A percentile compares a stretch with the other conserved stretches of the same genome.
Evolutionary conservation across 495 filamentous ascomycete genomes (phyloP).

Genomic region (Cudoniella acicularis): DNA sequence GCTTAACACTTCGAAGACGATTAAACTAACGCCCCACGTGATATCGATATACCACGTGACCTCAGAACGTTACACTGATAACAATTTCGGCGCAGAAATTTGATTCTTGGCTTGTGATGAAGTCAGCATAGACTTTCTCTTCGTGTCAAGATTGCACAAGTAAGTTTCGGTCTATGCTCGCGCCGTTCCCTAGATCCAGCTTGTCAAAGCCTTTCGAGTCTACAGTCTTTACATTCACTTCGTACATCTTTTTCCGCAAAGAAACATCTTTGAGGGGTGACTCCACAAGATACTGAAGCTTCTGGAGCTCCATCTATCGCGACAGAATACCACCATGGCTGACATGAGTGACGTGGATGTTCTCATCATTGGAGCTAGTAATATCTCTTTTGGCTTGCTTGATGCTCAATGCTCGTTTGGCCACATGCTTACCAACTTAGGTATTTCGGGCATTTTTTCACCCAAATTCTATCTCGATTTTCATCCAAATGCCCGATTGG

Average conservation of each 20-base stretch:
- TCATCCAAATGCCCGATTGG: slow-evolving; percentile 18
- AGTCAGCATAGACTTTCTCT: not conserved
- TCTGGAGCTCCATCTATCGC: not conserved
- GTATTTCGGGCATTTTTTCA: slow-evolving; percentile 20
- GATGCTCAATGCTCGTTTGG: not conserved
- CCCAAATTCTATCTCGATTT: slow-evolving; percentile 22
- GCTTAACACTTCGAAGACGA: too few species aligned
- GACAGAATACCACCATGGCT: not conserved
- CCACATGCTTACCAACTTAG: slow-evolving; percentile 1
- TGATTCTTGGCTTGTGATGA: not conserved
- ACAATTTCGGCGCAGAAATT: not conserved
- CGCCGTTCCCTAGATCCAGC: not conserved
- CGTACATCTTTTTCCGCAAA: not conserved
- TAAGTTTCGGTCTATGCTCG: not conserved
- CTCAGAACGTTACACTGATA: too few species aligned
- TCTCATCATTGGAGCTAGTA: slow-evolving; percentile 1
- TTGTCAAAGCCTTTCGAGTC: not conserved
- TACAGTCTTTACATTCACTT: not conserved
- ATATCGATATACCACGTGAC: too few species aligned
- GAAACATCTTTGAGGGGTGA: not conserved
- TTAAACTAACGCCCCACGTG: too few species aligned
- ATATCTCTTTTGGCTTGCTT: not conserved
- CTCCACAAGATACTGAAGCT: not conserved
- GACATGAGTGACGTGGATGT: not conserved
- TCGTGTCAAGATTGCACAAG: not conserved